Conservation (phyloP, 768 basidiomycete genomes). For the Tricholoma terreum region DNA sequence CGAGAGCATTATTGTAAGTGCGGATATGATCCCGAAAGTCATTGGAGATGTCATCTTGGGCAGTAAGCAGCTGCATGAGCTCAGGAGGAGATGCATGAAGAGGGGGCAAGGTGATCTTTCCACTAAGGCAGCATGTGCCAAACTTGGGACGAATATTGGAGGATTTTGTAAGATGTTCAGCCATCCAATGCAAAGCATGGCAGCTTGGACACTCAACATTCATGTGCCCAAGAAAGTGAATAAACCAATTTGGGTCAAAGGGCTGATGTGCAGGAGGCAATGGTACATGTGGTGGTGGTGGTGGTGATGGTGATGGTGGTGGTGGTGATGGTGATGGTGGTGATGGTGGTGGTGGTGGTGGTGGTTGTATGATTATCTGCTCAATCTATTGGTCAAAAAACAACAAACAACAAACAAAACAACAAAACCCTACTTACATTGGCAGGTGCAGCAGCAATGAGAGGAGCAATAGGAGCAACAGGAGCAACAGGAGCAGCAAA, state of each 20-base stretch:
- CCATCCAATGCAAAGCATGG: conserved; percentile 34
- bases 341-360: too few species aligned
- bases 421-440: neutral
- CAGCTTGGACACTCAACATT: conserved; percentile 24
- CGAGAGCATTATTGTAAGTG: conserved; percentile 40
- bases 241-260: conserved; percentile 7
- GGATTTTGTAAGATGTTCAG: conserved; percentile 21
- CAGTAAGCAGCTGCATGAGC: conserved; percentile 19
- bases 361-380: too few species aligned
- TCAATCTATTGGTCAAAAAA: too few species aligned
- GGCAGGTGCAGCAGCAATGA: too few species aligned
- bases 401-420: too few species aligned
- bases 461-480: too few species aligned
- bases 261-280: conserved; percentile 11
- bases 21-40: conserved; percentile 35
- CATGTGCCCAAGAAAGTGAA: conserved; percentile 35
- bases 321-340: too few species aligned
- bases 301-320: too few species aligned
- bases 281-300: too few species aligned
- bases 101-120: conserved; percentile 27
- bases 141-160: conserved; percentile 21
- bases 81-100: conserved; percentile 20
- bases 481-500: neutral
- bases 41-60: conserved; percentile 2
- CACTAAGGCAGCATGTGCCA: conserved; percentile 33